phyloP scores from a whole-genome alignment of 2,329 filamentous ascomycete species.

The Tolypocladium endophyticum region DNA sequence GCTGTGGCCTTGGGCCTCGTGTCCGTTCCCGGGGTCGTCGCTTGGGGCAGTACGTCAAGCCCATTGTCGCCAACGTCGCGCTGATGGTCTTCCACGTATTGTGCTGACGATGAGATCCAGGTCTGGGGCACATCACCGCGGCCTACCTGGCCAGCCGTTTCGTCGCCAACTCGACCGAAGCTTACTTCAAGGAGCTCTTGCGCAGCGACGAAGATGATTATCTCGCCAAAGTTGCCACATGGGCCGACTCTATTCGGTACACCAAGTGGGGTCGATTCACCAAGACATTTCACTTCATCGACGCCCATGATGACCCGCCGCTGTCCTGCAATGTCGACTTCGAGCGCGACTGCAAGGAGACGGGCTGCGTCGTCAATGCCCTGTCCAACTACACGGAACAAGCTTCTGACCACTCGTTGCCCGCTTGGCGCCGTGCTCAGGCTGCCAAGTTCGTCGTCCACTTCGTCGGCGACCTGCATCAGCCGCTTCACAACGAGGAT shows the following conservation, averaged over 20 bases:
- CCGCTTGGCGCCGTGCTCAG: conserved; percentile 36
- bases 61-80: background rate
- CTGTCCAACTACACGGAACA: conserved; percentile 51
- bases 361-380: conserved; percentile 52
- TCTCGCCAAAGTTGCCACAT: conserved; percentile 52
- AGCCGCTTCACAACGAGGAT: conserved; percentile 57
- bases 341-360: conserved; percentile 49
- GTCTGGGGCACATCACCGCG: conserved; percentile 55
- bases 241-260: conserved; percentile 58
- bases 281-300: conserved; percentile 58
- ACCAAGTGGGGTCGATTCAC: conserved; percentile 52
- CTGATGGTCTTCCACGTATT: background rate
- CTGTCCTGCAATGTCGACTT: conserved; percentile 44
- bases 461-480: conserved; percentile 61
- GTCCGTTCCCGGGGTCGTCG: conserved; percentile 21
- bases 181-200: conserved; percentile 47
- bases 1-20: conserved; percentile 19
- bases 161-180: conserved; percentile 43
- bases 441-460: conserved; percentile 58
- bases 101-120: conserved; percentile 20
- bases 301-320: conserved; percentile 54
- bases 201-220: conserved; percentile 44
- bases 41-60: conserved; percentile 30
- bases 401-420: conserved; percentile 34
- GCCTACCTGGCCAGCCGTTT: conserved; percentile 53